Base-by-base conservation (phyloP, 129 eudicot species). In the Escallonia rubra region DNA sequence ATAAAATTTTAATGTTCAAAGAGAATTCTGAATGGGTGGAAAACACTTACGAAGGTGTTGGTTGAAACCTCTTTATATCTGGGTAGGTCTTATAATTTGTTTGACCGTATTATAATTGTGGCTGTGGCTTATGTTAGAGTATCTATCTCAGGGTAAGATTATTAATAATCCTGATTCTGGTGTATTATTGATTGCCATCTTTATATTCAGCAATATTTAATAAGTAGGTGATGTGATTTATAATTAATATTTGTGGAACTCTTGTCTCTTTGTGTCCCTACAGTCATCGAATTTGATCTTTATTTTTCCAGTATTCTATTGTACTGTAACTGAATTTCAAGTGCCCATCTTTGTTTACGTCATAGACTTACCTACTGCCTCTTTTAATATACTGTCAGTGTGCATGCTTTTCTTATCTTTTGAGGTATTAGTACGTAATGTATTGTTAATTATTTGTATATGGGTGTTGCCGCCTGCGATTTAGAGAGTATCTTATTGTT, bases 261-360 rank as follows among this genome's bases (percentile, higher is more conserved):
- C 41, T 66, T 58, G 56, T 68, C 76, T 74, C 63, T 60, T 72
- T 72, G 41, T 70, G 61, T 64, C 67, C 53, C 13, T 64, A 56
- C 49, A 69, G 44, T 61, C 57, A 73, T 65, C 60, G n/a, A 66
- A 68, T 61, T 65, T 15, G 59, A 80, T 69, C 74, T 70, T 71
- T 65, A 80, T 50, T 67, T 8, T 51, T 48, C 67, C 60, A 41
- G 10, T 75, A 80, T 53, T 80, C 66, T 52, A 71, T 62, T 45
- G 7, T 46, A 65, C 43, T 59, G 43, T 41, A 50, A 50, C 45
- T 40, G 57, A 57, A 61, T 67, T 51, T 80, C 73, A 48, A 58
- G 78, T 77, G 64, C 85, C 85, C 73, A 67, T 70, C 34, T 23
- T 23, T 23, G 34, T 23, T 23, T 73, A 52, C 74, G 72, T 51